Conservation (phyloP, 108 stramenopile genomes). For the Discostella stelligeroides region DNA sequence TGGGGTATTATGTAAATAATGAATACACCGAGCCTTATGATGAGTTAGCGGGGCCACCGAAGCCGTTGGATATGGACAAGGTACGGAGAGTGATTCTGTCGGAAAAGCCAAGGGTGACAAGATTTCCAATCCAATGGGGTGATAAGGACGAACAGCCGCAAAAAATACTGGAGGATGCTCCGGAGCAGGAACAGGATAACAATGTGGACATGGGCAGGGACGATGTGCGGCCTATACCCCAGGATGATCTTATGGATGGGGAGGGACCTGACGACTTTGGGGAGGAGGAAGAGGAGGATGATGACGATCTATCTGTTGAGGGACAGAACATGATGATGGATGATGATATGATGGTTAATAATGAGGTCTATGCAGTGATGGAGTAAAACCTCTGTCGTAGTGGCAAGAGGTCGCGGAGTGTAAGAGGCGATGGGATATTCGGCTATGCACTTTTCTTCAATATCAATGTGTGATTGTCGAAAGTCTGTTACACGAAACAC, state of each 20-base stretch:
- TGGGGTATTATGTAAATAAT: slow-evolving; percentile 99
- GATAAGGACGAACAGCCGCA: slow-evolving; percentile 40
- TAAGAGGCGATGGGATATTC: no score
- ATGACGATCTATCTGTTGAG: not conserved
- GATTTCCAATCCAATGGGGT: slow-evolving; percentile 94
- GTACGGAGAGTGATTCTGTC: slow-evolving; percentile 88
- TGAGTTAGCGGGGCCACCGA: slow-evolving; percentile 53
- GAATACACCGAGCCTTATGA: slow-evolving; percentile 82
- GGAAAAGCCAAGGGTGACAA: slow-evolving; percentile 96
- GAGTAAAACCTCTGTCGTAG: not conserved
- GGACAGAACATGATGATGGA: slow-evolving; percentile 16
- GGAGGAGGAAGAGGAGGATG: slow-evolving; percentile 6
- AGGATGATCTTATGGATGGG: not conserved
- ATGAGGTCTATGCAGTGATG: not conserved
- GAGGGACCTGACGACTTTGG: not conserved
- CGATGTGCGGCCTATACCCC: slow-evolving; percentile 20
- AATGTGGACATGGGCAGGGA: slow-evolving; percentile 15
- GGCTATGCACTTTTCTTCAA: no score
- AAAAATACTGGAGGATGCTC: slow-evolving; percentile 7
- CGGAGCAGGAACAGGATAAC: slow-evolving; percentile 17
- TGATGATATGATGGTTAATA: slow-evolving; percentile 9
- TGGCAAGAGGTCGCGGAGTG: not conserved
- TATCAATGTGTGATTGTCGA: no score
- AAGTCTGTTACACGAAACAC: no score
- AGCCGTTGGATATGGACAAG: slow-evolving; percentile 65